Evolutionary conservation across 495 filamentous ascomycete species (phyloP).

Genomic region (Penicillium ochrochloron): DNA sequence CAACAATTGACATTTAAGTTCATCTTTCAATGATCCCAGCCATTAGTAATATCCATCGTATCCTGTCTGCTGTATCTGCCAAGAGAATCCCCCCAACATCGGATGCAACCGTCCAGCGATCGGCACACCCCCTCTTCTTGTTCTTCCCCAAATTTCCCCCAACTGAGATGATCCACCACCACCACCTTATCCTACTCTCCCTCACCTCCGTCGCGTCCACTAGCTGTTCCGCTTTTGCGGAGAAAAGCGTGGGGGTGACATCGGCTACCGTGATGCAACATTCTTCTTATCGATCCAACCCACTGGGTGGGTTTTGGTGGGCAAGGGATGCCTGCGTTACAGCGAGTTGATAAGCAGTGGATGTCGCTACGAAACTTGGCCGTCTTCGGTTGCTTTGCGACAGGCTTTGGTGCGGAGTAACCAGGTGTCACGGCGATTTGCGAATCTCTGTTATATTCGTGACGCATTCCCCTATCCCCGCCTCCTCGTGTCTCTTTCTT

Average conservation of each 20-base stretch:
- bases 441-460: not conserved
- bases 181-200: not conserved
- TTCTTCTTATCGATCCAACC: conserved; percentile 22
- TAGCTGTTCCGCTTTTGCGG: conserved; percentile 22
- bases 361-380: conserved; percentile 1
- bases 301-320: conserved; percentile 6
- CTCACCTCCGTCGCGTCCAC: not conserved
- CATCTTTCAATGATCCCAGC: not conserved
- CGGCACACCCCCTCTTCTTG: conserved; percentile 14
- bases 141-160: conserved; percentile 8
- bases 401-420: not conserved
- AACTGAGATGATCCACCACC: not conserved
- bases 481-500: not conserved
- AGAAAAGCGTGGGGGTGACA: conserved; percentile 33
- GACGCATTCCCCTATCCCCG: not conserved
- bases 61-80: not conserved
- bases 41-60: not conserved
- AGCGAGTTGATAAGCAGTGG: conserved; percentile 19
- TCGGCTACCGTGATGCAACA: conserved; percentile 28
- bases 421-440: not conserved
- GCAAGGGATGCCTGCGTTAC: conserved; percentile 24
- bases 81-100: not conserved
- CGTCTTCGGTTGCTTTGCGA: not conserved
- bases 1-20: not conserved
- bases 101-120: conserved; percentile 32